Conservation (phyloP, 371 early-diverging fungal species). For the Zychaea mexicana region DNA sequence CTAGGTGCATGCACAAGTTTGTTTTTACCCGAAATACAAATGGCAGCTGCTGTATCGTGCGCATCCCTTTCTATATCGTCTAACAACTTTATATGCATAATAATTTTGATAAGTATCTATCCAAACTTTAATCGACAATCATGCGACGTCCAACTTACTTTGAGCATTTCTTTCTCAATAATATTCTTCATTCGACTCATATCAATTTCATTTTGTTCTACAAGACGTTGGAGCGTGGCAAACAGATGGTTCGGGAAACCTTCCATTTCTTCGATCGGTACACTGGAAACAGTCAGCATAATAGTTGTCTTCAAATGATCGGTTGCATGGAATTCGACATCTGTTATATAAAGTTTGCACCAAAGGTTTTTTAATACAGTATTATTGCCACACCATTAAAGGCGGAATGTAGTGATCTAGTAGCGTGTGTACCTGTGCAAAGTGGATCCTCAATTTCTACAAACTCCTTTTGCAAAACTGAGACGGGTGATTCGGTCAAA, state of each 20-base stretch:
- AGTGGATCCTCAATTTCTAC: constrained; percentile 72
- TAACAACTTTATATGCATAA: constrained; percentile 20
- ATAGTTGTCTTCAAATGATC: constrained; percentile 61
- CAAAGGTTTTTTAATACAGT: too few species aligned
- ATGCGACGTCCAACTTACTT: constrained; percentile 28
- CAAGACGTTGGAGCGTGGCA: constrained; percentile 44
- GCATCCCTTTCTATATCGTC: constrained; percentile 52
- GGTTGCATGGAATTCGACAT: constrained; percentile 55
- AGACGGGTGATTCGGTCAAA: constrained; percentile 69
- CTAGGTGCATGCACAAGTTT: background rate
- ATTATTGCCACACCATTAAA: too few species aligned
- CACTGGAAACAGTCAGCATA: constrained; percentile 56
- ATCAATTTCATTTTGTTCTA: constrained; percentile 61
- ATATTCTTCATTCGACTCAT: constrained; percentile 65
- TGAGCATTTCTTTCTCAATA: constrained; percentile 61
- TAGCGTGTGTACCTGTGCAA: constrained; percentile 63
- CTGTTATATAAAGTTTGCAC: constrained; percentile 18
- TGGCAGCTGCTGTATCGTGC: constrained; percentile 46
- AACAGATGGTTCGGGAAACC: constrained; percentile 50
- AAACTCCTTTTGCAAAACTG: constrained; percentile 66
- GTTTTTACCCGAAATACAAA: constrained; percentile 35
- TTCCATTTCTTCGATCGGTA: constrained; percentile 67
- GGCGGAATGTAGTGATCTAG: too few species aligned
- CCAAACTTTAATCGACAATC: background rate
- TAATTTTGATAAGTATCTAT: background rate